Conservation (phyloP, 805 yeast species). For the Pichia ethanolica region DNA sequence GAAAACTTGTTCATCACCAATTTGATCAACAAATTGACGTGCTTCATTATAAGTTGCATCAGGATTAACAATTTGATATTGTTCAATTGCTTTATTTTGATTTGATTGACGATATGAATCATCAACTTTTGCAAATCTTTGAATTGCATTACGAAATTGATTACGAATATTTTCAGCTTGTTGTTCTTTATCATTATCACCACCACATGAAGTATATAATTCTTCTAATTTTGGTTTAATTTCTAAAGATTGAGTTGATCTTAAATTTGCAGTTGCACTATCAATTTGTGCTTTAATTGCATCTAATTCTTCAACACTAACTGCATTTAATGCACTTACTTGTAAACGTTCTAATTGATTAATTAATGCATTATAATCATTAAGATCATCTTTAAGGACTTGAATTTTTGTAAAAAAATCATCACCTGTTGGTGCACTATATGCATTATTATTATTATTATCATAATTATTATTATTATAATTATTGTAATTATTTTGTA, state of each 20-base stretch:
- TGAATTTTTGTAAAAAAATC: constrained; percentile 64
- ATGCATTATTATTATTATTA: no score
- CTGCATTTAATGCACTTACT: constrained; percentile 61
- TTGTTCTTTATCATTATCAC: constrained; percentile 73
- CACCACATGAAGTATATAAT: constrained; percentile 62
- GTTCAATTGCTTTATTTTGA: constrained; percentile 84
- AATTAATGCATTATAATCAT: constrained; percentile 62
- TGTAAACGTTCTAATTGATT: constrained; percentile 66
- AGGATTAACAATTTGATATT: constrained; percentile 83
- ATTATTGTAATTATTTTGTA: no score
- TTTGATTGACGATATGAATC: constrained; percentile 79
- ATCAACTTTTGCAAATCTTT: constrained; percentile 80
- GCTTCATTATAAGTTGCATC: constrained; percentile 80
- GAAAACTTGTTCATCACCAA: constrained; percentile 84
- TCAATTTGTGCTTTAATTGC: constrained; percentile 72
- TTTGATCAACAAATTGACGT: constrained; percentile 75
- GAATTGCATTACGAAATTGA: constrained; percentile 78
- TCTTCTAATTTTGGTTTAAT: constrained; percentile 72
- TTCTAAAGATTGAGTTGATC: constrained; percentile 58
- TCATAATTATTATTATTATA: no score
- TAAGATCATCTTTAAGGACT: constrained; percentile 59
- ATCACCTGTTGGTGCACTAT: constrained; percentile 15
- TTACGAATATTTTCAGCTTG: constrained; percentile 88
- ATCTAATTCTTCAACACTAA: constrained; percentile 62
- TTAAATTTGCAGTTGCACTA: constrained; percentile 66